A percentile compares a stretch with the other conserved stretches of the same genome.
Evolutionary conservation across 495 filamentous ascomycete species (phyloP).

Genomic region (Stereocaulon alpinum): DNA sequence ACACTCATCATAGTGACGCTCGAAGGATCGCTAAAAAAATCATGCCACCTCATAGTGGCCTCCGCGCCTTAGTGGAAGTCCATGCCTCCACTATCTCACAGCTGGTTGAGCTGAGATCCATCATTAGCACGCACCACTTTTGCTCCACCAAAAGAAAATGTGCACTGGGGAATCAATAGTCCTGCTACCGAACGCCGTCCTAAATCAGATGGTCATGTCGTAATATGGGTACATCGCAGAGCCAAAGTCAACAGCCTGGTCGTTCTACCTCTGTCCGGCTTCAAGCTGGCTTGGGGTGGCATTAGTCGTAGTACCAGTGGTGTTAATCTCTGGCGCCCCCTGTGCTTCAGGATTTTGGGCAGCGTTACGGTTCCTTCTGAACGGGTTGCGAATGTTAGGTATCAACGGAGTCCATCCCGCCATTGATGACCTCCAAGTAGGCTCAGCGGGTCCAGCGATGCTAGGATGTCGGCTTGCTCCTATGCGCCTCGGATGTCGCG

Average conservation of each 20-base stretch:
- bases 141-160: neutral
- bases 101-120: neutral
- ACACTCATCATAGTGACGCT: neutral
- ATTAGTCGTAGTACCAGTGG: neutral
- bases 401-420: constrained; percentile 8
- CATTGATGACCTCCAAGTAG: constrained; percentile 17
- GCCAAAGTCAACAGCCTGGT: neutral
- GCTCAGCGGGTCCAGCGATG: neutral
- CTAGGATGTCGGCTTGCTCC: constrained; percentile 7
- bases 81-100: neutral
- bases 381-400: constrained; percentile 15
- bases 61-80: neutral
- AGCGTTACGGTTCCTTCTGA: constrained; percentile 14
- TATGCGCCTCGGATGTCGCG: constrained; percentile 6
- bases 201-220: neutral
- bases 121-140: neutral
- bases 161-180: constrained; percentile 1
- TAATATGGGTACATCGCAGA: neutral
- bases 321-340: constrained; percentile 16
- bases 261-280: constrained; percentile 15
- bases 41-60: neutral
- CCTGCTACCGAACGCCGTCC: constrained; percentile 7
- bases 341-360: neutral
- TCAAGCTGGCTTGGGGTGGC: constrained; percentile 21
- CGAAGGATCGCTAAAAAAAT: neutral